These are phyloP conservation scores for Hydrangea macrophylla DNA, from an alignment of 148 eudicot species.

Conservation along the genomic window DNA sequence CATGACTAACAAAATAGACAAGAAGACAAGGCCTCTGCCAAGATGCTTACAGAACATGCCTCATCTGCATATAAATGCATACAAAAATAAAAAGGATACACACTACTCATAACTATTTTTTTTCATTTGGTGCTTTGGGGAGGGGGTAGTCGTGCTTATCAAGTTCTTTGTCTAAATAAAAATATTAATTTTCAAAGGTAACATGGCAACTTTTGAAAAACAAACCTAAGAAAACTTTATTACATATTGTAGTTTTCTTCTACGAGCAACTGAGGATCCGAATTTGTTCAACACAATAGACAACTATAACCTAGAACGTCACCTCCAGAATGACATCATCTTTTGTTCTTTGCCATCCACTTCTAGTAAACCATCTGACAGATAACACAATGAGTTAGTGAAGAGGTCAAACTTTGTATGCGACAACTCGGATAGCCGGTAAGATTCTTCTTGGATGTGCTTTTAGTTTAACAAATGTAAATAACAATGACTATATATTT, in stretches of 20 bases:
- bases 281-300: not conserved
- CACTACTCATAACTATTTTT: not conserved
- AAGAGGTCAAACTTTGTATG: not conserved
- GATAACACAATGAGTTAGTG: slow-evolving; percentile 14
- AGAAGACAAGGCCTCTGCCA: not conserved
- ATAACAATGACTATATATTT: not conserved
- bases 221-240: not conserved
- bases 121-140: too few species aligned
- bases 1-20: not conserved
- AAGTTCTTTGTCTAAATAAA: not conserved
- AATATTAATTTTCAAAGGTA: not conserved
- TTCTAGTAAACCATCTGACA: slow-evolving; percentile 80
- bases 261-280: not conserved
- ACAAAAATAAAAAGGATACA: not conserved
- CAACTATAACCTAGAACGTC: slow-evolving; percentile 7
- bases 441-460: not conserved
- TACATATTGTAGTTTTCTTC: not conserved
- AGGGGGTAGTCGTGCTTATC: not conserved
- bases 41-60: not conserved
- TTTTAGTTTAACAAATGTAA: not conserved
- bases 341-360: slow-evolving; percentile 93
- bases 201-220: not conserved
- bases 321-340: slow-evolving; percentile 88
- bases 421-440: not conserved
- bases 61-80: not conserved